Base-by-base conservation (phyloP, 2,329 filamentous ascomycete species). In the Exophiala oligosperma region DNA sequence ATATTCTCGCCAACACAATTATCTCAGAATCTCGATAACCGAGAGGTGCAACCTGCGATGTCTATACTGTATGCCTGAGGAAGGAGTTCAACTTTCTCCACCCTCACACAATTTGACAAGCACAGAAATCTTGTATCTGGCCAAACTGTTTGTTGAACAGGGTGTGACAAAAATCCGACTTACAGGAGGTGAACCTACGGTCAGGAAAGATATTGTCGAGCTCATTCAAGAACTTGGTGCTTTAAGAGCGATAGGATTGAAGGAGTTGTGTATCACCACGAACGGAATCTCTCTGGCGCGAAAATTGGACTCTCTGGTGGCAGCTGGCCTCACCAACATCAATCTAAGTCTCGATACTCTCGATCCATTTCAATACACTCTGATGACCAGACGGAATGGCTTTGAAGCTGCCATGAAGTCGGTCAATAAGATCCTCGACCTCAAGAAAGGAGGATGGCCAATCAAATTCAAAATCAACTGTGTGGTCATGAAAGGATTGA, bases 11-110 rank as follows among this genome's bases (percentile, higher is more conserved):
- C 89, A 96, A 71, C 94, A 99, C 79, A 92, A 96, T 76, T 99
- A 99, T 73, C 84, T 99, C 58, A 90, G 94, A 63, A 97, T 99
- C 68, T 97, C 92, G 50, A 83, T 99, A 57, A 96, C 94, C 2
- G 94, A 99, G 77, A 86, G 91, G 63, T 99, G 94, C 75, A 99
- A 99, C 71, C 81, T 99, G 60, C 90, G 94, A 65, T 99, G 94
- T 76, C 77, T 95, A 58, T 99, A 99, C 77, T 99, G 94, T 77
- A 99, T 99, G 94, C 94, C 94, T 0, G 92, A 96, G 75, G 90
- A 96, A 76, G 94, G 94, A 17, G 87, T 99, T 4, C 86, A 90
- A 17, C 84, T 97, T 41, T 97, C 93, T 0, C 93, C 93, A 1
- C 79, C 84, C 8, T 79, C 80, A 24, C 85, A 91, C 59, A 84